Evolutionary conservation across 2,329 filamentous ascomycete genomes (phyloP).

Genomic region (Huntiella bhutanensis): DNA sequence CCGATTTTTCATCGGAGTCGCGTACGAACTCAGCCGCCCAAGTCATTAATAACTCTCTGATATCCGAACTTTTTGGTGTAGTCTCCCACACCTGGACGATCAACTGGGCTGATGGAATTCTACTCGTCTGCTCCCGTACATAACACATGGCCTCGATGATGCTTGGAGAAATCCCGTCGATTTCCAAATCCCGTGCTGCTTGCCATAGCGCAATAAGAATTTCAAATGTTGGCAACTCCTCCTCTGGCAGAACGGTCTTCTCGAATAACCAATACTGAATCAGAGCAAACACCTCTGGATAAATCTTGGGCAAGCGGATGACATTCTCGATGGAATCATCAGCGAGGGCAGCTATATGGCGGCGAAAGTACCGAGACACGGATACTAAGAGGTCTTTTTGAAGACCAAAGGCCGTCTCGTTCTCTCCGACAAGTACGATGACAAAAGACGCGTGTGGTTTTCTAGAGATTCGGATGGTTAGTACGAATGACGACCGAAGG

Average conservation of each 20-base stretch:
- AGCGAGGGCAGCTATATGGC: slow-evolving; percentile 22
- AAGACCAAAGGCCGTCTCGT: slow-evolving; percentile 35
- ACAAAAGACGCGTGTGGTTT: slow-evolving; percentile 37
- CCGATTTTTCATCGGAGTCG: slow-evolving; percentile 33
- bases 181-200: slow-evolving; percentile 30
- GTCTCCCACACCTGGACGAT: slow-evolving; percentile 44
- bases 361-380: slow-evolving; percentile 29
- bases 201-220: slow-evolving; percentile 37
- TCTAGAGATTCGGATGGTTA: slow-evolving; percentile 4
- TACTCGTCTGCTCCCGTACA: slow-evolving; percentile 30
- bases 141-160: slow-evolving; percentile 39
- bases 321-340: slow-evolving; percentile 29
- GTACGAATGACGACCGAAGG: background rate
- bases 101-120: slow-evolving; percentile 38
- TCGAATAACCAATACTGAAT: slow-evolving; percentile 37
- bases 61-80: slow-evolving; percentile 39
- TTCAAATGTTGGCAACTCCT: slow-evolving; percentile 32
- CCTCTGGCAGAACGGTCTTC: slow-evolving; percentile 25
- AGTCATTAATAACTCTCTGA: slow-evolving; percentile 36
- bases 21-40: slow-evolving; percentile 48
- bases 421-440: slow-evolving; percentile 32
- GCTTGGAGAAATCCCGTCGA: slow-evolving; percentile 36
- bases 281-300: slow-evolving; percentile 33
- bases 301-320: slow-evolving; percentile 29
- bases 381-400: slow-evolving; percentile 39